Conservation (phyloP, 805 yeast species). For the Sugiyamaella valdiviana region DNA sequence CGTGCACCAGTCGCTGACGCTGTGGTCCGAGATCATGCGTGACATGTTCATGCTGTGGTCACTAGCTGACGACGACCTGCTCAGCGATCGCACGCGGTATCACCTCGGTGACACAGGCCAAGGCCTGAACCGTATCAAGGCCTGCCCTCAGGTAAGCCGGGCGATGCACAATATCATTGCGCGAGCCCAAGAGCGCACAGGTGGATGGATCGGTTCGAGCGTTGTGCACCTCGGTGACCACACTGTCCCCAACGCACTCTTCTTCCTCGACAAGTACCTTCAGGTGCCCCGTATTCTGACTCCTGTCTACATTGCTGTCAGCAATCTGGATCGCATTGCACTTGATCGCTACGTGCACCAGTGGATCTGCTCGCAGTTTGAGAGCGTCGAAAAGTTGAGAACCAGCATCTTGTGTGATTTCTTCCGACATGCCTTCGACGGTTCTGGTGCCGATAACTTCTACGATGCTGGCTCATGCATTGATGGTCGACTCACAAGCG, state of each 20-base stretch:
- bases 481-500: conserved; percentile 73
- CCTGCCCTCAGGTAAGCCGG: conserved; percentile 62
- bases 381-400: conserved; percentile 47
- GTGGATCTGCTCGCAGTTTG: conserved; percentile 56
- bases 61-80: conserved; percentile 65
- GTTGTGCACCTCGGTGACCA: conserved; percentile 79
- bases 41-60: conserved; percentile 76
- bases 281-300: conserved; percentile 74
- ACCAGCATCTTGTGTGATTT: conserved; percentile 43
- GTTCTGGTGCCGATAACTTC: conserved; percentile 79
- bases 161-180: conserved; percentile 63
- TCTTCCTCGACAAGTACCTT: conserved; percentile 70
- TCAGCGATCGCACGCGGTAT: conserved; percentile 45
- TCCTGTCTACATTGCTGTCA: conserved; percentile 58
- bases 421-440: conserved; percentile 59
- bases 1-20: conserved; percentile 63
- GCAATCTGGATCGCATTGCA: conserved; percentile 48
- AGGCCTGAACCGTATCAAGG: conserved; percentile 69
- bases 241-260: conserved; percentile 77
- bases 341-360: conserved; percentile 42
- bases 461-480: conserved; percentile 81
- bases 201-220: conserved; percentile 73
- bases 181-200: conserved; percentile 57
- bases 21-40: conserved; percentile 73
- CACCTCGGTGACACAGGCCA: conserved; percentile 69